Evolutionary conservation across 2,329 filamentous ascomycete genomes (phyloP).

Genomic region (Aspergillaceae sp.): DNA sequence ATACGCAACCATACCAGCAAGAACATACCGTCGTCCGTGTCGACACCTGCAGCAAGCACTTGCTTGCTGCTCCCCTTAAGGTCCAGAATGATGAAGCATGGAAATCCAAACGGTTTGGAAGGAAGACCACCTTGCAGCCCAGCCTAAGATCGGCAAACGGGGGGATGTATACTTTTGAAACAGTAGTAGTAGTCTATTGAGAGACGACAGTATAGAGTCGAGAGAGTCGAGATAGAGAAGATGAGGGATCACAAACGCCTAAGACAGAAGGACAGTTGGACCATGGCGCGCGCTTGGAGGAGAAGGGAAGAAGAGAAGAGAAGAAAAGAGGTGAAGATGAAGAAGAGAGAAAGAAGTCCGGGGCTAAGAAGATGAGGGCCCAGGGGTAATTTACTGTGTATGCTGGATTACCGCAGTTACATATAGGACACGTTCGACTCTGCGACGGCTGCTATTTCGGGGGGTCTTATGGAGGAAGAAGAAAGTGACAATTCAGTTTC

Average conservation of each 20-base stretch:
- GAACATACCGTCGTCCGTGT: constrained; percentile 34
- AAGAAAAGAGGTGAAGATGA: constrained; percentile 4
- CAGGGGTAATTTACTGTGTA: constrained; percentile 1
- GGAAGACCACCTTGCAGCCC: constrained; percentile 20
- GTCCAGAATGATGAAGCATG: constrained; percentile 40
- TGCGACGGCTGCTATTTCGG: too few species aligned
- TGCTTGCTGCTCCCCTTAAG: constrained; percentile 39
- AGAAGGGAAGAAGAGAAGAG: constrained; percentile 8
- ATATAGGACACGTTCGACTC: too few species aligned
- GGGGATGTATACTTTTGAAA: neutral
- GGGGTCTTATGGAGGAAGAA: too few species aligned
- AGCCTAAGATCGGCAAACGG: constrained; percentile 15
- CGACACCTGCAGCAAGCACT: constrained; percentile 41
- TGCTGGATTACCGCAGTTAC: neutral
- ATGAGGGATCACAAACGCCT: constrained; percentile 23
- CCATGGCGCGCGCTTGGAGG: constrained; percentile 23
- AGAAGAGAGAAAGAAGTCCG: neutral
- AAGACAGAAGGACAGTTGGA: constrained; percentile 19
- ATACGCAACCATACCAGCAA: too few species aligned
- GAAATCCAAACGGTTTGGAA: constrained; percentile 27
- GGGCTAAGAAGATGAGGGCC: neutral
- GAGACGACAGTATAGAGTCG: constrained; percentile 3
- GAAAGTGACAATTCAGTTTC: neutral
- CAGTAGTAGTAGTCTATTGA: neutral
- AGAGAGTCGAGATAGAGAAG: constrained; percentile 3